Evolutionary conservation across 306 rosid genomes (phyloP).

Genomic region (Phaseolus lunatus): DNA sequence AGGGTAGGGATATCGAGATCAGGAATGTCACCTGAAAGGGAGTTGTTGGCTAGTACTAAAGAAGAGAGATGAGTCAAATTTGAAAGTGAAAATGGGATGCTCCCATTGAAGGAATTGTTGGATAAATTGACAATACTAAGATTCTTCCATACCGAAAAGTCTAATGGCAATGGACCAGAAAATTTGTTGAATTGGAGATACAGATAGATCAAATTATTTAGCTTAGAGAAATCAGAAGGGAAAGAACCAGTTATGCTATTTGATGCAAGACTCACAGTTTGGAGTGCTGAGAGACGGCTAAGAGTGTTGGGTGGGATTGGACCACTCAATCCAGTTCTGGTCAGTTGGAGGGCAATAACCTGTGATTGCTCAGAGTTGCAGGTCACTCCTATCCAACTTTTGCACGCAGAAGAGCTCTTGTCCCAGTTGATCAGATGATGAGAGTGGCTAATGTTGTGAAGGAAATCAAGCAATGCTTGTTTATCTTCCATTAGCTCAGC

Average conservation of each 20-base stretch:
- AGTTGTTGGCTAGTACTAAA: constrained; percentile 74
- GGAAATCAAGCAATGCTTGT: constrained; percentile 81
- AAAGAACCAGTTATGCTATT: constrained; percentile 70
- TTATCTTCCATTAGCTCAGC: constrained; percentile 70
- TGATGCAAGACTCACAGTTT: constrained; percentile 64
- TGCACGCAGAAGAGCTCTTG: constrained; percentile 66
- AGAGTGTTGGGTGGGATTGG: constrained; percentile 77
- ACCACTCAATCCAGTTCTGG: constrained; percentile 68
- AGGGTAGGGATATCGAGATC: constrained; percentile 64
- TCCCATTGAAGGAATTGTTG: constrained; percentile 73
- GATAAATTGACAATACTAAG: constrained; percentile 65
- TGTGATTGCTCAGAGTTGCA: constrained; percentile 66
- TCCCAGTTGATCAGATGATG: constrained; percentile 63
- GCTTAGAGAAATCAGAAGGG: constrained; percentile 68
- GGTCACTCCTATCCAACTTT: constrained; percentile 69
- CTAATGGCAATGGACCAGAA: constrained; percentile 76
- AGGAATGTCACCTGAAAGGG: constrained; percentile 77
- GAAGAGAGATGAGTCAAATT: constrained; percentile 66
- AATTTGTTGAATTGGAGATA: constrained; percentile 69
- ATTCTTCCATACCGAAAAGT: constrained; percentile 77
- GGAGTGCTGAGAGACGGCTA: constrained; percentile 63
- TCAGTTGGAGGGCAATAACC: constrained; percentile 64
- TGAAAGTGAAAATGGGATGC: constrained; percentile 73
- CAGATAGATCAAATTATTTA: constrained; percentile 58
- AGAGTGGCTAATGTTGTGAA: constrained; percentile 61